Conservation (phyloP, 139 green algal genomes). For the Volvox reticuliferus region DNA sequence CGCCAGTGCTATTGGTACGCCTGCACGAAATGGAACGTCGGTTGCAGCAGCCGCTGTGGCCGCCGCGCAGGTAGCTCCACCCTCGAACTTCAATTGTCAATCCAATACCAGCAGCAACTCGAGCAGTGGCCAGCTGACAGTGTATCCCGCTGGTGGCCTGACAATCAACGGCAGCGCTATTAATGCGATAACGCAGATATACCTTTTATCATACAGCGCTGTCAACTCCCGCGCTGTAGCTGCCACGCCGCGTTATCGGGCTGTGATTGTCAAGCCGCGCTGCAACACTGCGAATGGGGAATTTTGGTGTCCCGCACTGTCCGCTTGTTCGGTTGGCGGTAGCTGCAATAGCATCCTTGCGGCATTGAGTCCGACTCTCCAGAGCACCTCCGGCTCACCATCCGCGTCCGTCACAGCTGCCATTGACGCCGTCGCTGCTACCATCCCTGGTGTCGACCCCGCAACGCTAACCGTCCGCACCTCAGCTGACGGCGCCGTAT, state of each 20-base stretch:
- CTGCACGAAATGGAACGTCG: neutral
- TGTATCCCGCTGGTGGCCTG: neutral
- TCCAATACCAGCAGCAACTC: neutral
- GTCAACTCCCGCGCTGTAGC: neutral
- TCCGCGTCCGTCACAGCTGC: neutral
- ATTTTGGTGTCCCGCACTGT: constrained; percentile 25
- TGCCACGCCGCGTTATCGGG: constrained; percentile 19
- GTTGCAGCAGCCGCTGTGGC: neutral
- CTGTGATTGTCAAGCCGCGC: constrained; percentile 25
- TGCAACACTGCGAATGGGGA: constrained; percentile 22
- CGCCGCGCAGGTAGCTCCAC: neutral
- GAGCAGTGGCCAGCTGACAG: neutral
- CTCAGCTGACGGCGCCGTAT: neutral
- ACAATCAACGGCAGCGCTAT: constrained; percentile 1
- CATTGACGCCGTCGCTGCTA: neutral
- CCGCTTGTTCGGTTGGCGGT: constrained; percentile 22
- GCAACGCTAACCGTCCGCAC: neutral
- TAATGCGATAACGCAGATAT: neutral
- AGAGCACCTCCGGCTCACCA: neutral
- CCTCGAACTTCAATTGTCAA: neutral
- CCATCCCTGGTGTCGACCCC: neutral
- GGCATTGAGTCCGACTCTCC: neutral
- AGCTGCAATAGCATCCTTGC: neutral
- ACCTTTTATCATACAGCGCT: constrained; percentile 42
- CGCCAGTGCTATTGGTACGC: neutral